Evolutionary conservation across 106 monocot species (phyloP), one percentile per base, ranked within the genome.

Genomic region (Allium sativum): DNA sequence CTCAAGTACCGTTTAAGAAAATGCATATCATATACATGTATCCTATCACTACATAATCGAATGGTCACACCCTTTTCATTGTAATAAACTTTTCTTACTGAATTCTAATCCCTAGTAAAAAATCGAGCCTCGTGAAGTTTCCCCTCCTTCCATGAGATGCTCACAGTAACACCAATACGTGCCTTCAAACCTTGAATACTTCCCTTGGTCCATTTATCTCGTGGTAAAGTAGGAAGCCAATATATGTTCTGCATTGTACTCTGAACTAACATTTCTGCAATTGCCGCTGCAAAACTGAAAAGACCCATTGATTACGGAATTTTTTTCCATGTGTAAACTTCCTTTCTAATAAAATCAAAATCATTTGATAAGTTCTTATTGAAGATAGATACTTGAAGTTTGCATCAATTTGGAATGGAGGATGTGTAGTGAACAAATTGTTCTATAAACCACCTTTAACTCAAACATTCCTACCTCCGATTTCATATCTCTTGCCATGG

Each of bases 351-450:
- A 8, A 8, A 8, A 8, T 8, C 47, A 47, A 8, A 47, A 8
- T 12, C 47, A 47, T 47, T 47, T 47, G 47, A 47, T 47, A 47
- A 47, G 8, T 47, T 8, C 9, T 54, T 8, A 17, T 20, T n/a
- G 4, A 46, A 19, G 13, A 46, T 62, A 21, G 14, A 42, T 85
- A 98, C 96, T 88, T 91, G n/a, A 91, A 98, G 70, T 98, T 98
- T 13, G 80, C 92, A 80, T 98, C 96, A 21, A 98, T 98, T 62
- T 98, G 96, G 72, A 98, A 98, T 18, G 91, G 87, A 56, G 96
- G 96, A 51, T 98, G 96, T 45, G 96, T 84, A 4, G 91, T 88
- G 72, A 98, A 98, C 60, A 98, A 56, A 57, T 98, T 98, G 65
- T 88, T 91, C 64, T 98, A 98, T 9, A 98, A 48, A 9, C 96